These are phyloP conservation scores for Pythium biforme DNA, from an alignment of 352 stramenopile genomes.

Conservation along the genomic window DNA sequence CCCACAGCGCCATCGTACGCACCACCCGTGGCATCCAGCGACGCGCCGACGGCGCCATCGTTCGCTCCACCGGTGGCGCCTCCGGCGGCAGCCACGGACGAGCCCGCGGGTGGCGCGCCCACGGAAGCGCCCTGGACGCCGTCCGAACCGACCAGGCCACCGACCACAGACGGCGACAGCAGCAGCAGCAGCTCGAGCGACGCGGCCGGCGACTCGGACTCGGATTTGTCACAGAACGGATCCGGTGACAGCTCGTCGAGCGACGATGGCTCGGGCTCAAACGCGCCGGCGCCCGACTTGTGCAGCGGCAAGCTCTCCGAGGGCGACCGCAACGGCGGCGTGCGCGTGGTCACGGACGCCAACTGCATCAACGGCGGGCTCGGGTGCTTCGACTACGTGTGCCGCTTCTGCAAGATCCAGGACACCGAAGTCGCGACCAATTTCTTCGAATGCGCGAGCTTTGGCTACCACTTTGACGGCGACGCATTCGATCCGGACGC, in stretches of 20 bases:
- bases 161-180: not conserved
- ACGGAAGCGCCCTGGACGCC: not conserved
- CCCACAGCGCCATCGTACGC: not conserved
- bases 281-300: not conserved
- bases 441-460: conserved; percentile 11
- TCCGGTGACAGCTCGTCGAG: not conserved
- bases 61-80: not conserved
- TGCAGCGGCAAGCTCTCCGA: conserved; percentile 8
- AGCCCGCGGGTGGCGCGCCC: not conserved
- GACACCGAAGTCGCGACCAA: not conserved
- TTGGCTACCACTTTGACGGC: conserved; percentile 16
- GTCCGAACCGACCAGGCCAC: not conserved
- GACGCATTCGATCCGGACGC: conserved; percentile 1
- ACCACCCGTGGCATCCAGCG: not conserved
- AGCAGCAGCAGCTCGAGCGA: conserved; percentile 1
- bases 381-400: conserved; percentile 14
- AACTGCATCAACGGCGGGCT: conserved; percentile 20
- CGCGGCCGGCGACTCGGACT: not conserved
- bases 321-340: conserved; percentile 22
- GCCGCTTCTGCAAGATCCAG: conserved; percentile 17
- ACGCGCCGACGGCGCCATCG: too few species aligned
- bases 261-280: not conserved
- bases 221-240: not conserved
- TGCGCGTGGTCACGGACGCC: conserved; percentile 19
- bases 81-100: not conserved